phyloP scores from a whole-genome alignment of 805 yeast genomes.

The Myxozyma mucilagina region DNA sequence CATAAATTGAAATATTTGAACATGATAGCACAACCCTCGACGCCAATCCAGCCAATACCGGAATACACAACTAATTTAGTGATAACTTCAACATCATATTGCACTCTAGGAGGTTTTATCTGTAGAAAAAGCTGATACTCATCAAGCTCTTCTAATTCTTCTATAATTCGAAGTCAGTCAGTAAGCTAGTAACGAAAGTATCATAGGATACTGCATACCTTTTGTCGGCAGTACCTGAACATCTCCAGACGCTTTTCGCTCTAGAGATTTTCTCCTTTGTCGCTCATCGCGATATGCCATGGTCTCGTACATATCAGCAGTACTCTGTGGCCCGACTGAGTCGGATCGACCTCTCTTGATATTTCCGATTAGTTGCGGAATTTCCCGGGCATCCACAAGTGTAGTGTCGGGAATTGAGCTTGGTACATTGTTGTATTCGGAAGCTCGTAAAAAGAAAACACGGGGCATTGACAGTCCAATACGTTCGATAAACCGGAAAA shows the following conservation, averaged over 20 bases:
- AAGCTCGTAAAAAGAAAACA: slow-evolving; percentile 42
- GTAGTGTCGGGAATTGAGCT: slow-evolving; percentile 41
- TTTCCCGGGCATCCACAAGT: slow-evolving; percentile 38
- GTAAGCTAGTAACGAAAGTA: not conserved
- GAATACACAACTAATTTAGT: slow-evolving; percentile 78
- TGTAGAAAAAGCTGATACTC: slow-evolving; percentile 34
- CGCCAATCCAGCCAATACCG: slow-evolving; percentile 67
- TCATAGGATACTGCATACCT: not conserved
- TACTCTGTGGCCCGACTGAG: slow-evolving; percentile 47
- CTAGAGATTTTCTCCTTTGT: slow-evolving; percentile 21
- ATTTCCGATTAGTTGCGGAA: slow-evolving; percentile 37
- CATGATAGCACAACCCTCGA: slow-evolving; percentile 11
- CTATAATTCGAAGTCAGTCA: not conserved
- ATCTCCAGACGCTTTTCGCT: not conserved
- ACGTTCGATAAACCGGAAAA: slow-evolving; percentile 48
- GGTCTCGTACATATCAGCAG: slow-evolving; percentile 46
- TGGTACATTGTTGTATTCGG: slow-evolving; percentile 41
- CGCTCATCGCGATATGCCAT: slow-evolving; percentile 39
- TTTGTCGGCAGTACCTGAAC: not conserved
- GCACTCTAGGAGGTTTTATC: slow-evolving; percentile 41
- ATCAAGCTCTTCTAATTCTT: slow-evolving; percentile 21
- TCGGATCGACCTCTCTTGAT: slow-evolving; percentile 39
- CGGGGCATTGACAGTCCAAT: slow-evolving; percentile 46
- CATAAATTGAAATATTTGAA: not conserved
- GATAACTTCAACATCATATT: slow-evolving; percentile 73